phyloP scores from a whole-genome alignment of 2,329 filamentous ascomycete genomes.

The Fusarium stilboides region DNA sequence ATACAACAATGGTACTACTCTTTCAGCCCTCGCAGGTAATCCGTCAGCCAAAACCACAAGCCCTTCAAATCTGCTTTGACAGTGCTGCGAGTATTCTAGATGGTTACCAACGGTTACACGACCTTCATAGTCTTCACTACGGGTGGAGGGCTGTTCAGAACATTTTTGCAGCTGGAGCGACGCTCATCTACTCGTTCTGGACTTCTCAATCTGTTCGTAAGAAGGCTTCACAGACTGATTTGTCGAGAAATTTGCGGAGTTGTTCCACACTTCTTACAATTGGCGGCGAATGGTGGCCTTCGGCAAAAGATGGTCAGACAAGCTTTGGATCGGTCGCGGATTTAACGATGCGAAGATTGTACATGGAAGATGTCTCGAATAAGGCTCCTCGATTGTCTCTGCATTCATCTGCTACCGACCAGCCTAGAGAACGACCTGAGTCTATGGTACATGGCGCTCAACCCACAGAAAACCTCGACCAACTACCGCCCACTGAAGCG shows the following conservation, averaged over 20 bases:
- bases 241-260: slow-evolving; percentile 46
- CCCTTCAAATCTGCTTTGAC: slow-evolving; percentile 52
- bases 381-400: slow-evolving; percentile 17
- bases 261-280: slow-evolving; percentile 57
- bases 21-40: slow-evolving; percentile 57
- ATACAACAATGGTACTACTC: slow-evolving; percentile 53
- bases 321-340: slow-evolving; percentile 49
- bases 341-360: slow-evolving; percentile 27
- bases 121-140: slow-evolving; percentile 50
- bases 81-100: slow-evolving; percentile 45
- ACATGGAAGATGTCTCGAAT: slow-evolving; percentile 11
- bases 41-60: slow-evolving; percentile 48
- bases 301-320: slow-evolving; percentile 51
- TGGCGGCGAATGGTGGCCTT: slow-evolving; percentile 60
- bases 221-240: slow-evolving; percentile 26
- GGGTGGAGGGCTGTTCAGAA: slow-evolving; percentile 58
- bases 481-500: neutral
- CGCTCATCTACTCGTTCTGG: slow-evolving; percentile 58
- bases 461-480: neutral
- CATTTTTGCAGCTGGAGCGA: slow-evolving; percentile 57
- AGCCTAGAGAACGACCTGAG: neutral
- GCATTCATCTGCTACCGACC: neutral
- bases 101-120: slow-evolving; percentile 53
- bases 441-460: neutral
- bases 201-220: slow-evolving; percentile 50